These are phyloP conservation scores for Esteya vermicola DNA, from an alignment of 2,329 filamentous ascomycete species.

Conservation along the genomic window DNA sequence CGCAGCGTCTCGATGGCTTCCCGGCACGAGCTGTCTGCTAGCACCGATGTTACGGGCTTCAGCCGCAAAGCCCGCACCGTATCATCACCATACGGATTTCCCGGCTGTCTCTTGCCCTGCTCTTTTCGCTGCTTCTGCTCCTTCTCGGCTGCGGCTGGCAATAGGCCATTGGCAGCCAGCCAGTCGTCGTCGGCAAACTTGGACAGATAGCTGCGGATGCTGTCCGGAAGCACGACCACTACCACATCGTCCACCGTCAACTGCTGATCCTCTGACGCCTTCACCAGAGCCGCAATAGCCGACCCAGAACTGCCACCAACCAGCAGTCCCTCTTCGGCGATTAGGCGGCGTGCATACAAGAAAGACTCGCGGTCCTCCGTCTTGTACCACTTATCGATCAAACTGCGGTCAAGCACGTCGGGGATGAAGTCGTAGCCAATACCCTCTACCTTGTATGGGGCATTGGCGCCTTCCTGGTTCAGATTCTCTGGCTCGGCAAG, in stretches of 20 bases:
- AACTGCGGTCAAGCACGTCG: slow-evolving; percentile 68
- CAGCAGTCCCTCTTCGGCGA: slow-evolving; percentile 84
- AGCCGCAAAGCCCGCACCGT: slow-evolving; percentile 74
- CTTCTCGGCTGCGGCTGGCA: slow-evolving; percentile 39
- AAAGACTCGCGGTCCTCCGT: slow-evolving; percentile 90
- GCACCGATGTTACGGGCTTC: slow-evolving; percentile 84
- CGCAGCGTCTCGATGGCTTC: slow-evolving; percentile 96
- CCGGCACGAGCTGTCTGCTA: slow-evolving; percentile 55
- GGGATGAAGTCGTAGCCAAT: slow-evolving; percentile 99
- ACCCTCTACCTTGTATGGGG: slow-evolving; percentile 92
- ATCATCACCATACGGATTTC: slow-evolving; percentile 61
- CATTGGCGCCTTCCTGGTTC: slow-evolving; percentile 68
- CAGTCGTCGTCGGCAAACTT: slow-evolving; percentile 99
- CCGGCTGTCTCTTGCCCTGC: slow-evolving; percentile 19
- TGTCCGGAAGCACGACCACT: slow-evolving; percentile 86
- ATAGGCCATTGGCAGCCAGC: slow-evolving; percentile 89
- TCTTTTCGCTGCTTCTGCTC: slow-evolving; percentile 16
- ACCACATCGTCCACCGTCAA: slow-evolving; percentile 74
- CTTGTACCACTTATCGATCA: slow-evolving; percentile 95
- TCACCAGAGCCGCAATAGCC: slow-evolving; percentile 69
- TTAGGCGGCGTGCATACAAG: slow-evolving; percentile 74
- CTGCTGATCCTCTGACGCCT: slow-evolving; percentile 61
- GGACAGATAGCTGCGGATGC: slow-evolving; percentile 91
- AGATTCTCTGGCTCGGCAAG: slow-evolving; percentile 67
- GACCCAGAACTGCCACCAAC: slow-evolving; percentile 91